A percentile compares a stretch with the other conserved stretches of the same genome.
These are phyloP conservation scores for Candida suzukii DNA, from an alignment of 805 yeast genomes.

Conservation along the genomic window DNA sequence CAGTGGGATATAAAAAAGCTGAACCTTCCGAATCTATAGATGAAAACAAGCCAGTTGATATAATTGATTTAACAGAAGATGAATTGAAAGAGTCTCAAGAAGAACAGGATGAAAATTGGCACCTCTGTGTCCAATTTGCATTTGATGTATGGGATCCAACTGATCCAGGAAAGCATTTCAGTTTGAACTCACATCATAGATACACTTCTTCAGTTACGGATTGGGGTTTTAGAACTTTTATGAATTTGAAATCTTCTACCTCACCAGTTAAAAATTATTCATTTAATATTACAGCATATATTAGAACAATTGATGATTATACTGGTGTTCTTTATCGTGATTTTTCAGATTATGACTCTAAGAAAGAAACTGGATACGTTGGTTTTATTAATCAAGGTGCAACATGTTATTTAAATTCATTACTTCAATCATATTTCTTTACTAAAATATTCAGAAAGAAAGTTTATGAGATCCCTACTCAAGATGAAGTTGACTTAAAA, in stretches of 20 bases:
- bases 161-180: conserved; percentile 51
- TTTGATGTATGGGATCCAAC: conserved; percentile 78
- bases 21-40: conserved; percentile 1
- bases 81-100: conserved; percentile 8
- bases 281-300: conserved; percentile 68
- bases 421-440: conserved; percentile 83
- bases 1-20: conserved; percentile 42
- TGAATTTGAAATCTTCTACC: conserved; percentile 43
- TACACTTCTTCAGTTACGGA: conserved; percentile 73
- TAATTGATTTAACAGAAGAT: not conserved
- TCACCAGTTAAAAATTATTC: conserved; percentile 37
- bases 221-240: conserved; percentile 90
- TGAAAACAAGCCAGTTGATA: not conserved
- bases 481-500: conserved; percentile 35
- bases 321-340: conserved; percentile 95
- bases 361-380: conserved; percentile 79
- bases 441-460: conserved; percentile 76
- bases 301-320: conserved; percentile 74
- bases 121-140: conserved; percentile 87
- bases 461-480: conserved; percentile 87
- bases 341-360: conserved; percentile 78
- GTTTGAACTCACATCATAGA: conserved; percentile 69
- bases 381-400: conserved; percentile 98
- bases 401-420: conserved; percentile 90
- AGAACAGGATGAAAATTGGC: conserved; percentile 49